phyloP scores from a whole-genome alignment of 2,329 filamentous ascomycete genomes.

The Ciborinia camelliae region DNA sequence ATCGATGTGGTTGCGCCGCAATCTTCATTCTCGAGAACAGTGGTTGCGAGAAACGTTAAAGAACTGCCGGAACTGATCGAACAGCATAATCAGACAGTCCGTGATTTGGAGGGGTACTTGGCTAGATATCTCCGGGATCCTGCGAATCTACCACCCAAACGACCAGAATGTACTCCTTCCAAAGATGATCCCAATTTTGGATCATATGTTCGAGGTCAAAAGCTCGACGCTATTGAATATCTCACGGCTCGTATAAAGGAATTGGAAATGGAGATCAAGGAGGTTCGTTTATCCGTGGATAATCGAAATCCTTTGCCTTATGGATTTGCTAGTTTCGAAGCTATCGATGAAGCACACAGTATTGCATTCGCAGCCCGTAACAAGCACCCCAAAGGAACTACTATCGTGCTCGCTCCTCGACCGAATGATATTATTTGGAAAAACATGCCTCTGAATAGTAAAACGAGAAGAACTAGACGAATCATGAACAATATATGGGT shows the following conservation, averaged over 20 bases:
- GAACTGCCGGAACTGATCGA: constrained; percentile 81
- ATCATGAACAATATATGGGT: constrained; percentile 86
- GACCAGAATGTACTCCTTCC: constrained; percentile 75
- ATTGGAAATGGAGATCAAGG: constrained; percentile 79
- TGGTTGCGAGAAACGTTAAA: constrained; percentile 88
- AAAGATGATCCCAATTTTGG: constrained; percentile 70
- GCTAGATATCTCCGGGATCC: constrained; percentile 91
- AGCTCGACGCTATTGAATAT: constrained; percentile 93
- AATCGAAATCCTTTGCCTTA: constrained; percentile 85
- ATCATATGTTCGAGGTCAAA: constrained; percentile 64
- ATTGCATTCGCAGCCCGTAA: constrained; percentile 79
- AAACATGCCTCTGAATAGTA: constrained; percentile 73
- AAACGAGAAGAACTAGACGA: constrained; percentile 66
- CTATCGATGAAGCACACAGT: constrained; percentile 80
- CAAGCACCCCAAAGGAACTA: constrained; percentile 76
- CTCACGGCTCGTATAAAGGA: constrained; percentile 78
- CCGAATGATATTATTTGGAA: constrained; percentile 96
- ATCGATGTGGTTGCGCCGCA: constrained; percentile 77
- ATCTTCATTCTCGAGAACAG: constrained; percentile 72
- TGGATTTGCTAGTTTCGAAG: constrained; percentile 91
- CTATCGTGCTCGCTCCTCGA: constrained; percentile 73
- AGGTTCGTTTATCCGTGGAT: constrained; percentile 78
- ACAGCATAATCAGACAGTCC: constrained; percentile 76
- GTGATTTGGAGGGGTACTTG: constrained; percentile 76
- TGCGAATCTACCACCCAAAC: constrained; percentile 67